phyloP scores from a whole-genome alignment of 2,329 filamentous ascomycete species.

The Talaromyces islandicus region DNA sequence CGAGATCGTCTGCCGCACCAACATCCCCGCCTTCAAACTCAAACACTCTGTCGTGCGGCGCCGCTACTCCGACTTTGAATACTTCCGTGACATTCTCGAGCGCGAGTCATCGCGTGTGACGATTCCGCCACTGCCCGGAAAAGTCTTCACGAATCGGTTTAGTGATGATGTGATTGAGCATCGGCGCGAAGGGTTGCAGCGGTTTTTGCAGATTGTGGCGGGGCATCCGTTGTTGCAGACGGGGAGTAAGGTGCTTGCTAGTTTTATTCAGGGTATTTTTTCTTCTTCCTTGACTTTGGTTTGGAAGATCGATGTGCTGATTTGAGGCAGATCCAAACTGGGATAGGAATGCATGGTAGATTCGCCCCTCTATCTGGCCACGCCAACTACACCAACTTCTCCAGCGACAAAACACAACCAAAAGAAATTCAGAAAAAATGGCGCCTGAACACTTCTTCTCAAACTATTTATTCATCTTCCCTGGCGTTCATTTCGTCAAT shows the following conservation, averaged over 20 bases:
- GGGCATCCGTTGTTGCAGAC: slow-evolving; percentile 95
- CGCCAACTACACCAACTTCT: not conserved
- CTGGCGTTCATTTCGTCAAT: not conserved
- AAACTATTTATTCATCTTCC: not conserved
- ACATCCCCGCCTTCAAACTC: slow-evolving; percentile 98
- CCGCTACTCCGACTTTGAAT: slow-evolving; percentile 96
- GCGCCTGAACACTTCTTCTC: not conserved
- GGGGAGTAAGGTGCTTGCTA: slow-evolving; percentile 90
- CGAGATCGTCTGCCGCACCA: slow-evolving; percentile 95
- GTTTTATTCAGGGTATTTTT: slow-evolving; percentile 84
- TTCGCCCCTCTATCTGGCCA: not conserved
- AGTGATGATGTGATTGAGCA: slow-evolving; percentile 98
- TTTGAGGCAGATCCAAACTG: slow-evolving; percentile 53
- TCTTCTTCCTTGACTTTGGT: not conserved
- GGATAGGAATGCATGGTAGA: slow-evolving; percentile 81
- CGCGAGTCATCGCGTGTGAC: slow-evolving; percentile 89
- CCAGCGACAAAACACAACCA: not conserved
- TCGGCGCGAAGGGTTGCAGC: slow-evolving; percentile 80
- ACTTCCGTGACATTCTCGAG: slow-evolving; percentile 97
- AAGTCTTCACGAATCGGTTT: slow-evolving; percentile 97
- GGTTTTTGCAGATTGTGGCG: slow-evolving; percentile 95
- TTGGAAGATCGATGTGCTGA: not conserved
- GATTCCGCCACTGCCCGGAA: slow-evolving; percentile 90
- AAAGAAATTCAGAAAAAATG: not conserved
- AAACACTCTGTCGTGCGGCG: slow-evolving; percentile 81